Evolutionary conservation across 345 rosid genomes (phyloP), one percentile per base, ranked within the genome.

Genomic region (Streptanthus diversifolius): DNA sequence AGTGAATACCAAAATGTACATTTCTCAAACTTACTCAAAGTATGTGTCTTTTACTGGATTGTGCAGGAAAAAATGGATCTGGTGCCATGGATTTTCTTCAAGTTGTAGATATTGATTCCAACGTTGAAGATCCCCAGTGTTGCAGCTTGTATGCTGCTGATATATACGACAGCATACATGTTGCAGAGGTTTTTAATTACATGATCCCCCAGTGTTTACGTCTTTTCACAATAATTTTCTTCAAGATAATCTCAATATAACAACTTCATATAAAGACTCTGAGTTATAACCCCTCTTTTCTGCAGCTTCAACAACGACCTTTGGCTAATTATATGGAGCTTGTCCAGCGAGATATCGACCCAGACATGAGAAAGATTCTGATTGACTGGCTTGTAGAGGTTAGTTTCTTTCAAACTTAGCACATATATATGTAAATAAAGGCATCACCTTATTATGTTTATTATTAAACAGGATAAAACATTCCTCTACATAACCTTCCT

Each of bases 361-460:
- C 95, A 49, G 66, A 37, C 83, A 93, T 93, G 98, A 85, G 97
- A 35, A 88, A 81, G 66, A 86, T 93, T 77, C 80, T 91, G 69
- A 81, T 93, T 62, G 96, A 91, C 75, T 93, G 98, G 98, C 88
- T 93, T 65, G 91, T 93, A 41, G 99, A 95, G 95, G 97, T 91
- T 67, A 76, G 86, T 77, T 9, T 52, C 29, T 35, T 59, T 14
- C 37, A 55, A 55, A 64, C 35, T 44, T 62, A 30, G 44, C 41
- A 10, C 40, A 66, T 8, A 36, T 35, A n/a, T 11, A 11, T 55
- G 3, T 19, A 48, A 19, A 40, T 41, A 32, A 5, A 17, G 7
- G 17, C 17, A 33, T 44, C 25, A 58, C 58, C 48, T 51, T 44
- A 51, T 35, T 9, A 41, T 60, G 65, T 33, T 61, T 55, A 13